A percentile compares a stretch with the other conserved stretches of the same genome.
Evolutionary conservation across 2,329 filamentous ascomycete species (phyloP).

Genomic region (Aspergillus hiratsukae): DNA sequence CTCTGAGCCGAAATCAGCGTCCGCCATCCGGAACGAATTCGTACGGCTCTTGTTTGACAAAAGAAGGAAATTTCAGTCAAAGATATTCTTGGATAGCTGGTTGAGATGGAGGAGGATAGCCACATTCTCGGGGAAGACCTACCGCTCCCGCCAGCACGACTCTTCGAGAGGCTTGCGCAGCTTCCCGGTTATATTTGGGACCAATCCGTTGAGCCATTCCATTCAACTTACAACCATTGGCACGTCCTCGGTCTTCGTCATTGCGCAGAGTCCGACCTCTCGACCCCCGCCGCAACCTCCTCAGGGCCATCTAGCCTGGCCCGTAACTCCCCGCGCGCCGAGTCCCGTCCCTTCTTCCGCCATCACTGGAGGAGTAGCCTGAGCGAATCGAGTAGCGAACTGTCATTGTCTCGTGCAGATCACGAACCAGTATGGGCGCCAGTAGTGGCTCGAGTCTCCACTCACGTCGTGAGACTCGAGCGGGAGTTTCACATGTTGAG

Average conservation of each 20-base stretch:
- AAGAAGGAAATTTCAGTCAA: constrained; percentile 4
- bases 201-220: constrained; percentile 49
- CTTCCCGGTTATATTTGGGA: constrained; percentile 75
- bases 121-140: constrained; percentile 43
- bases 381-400: constrained; percentile 46
- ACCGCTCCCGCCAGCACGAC: constrained; percentile 57
- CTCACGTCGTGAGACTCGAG: constrained; percentile 77
- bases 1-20: background rate
- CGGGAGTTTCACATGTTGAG: constrained; percentile 80
- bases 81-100: constrained; percentile 13
- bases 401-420: constrained; percentile 37
- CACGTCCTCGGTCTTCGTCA: constrained; percentile 61
- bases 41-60: constrained; percentile 21
- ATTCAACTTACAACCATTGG: constrained; percentile 83
- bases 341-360: constrained; percentile 37
- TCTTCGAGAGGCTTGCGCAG: constrained; percentile 69
- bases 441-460: constrained; percentile 77
- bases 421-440: constrained; percentile 48
- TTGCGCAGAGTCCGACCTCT: constrained; percentile 47
- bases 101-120: constrained; percentile 34
- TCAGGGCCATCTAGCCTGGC: constrained; percentile 41
- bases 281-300: constrained; percentile 45
- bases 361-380: constrained; percentile 49
- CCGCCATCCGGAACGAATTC: constrained; percentile 1
- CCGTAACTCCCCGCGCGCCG: constrained; percentile 41